Conservation (phyloP, 2,329 filamentous ascomycete genomes). For the Cladosporium colombiae region DNA sequence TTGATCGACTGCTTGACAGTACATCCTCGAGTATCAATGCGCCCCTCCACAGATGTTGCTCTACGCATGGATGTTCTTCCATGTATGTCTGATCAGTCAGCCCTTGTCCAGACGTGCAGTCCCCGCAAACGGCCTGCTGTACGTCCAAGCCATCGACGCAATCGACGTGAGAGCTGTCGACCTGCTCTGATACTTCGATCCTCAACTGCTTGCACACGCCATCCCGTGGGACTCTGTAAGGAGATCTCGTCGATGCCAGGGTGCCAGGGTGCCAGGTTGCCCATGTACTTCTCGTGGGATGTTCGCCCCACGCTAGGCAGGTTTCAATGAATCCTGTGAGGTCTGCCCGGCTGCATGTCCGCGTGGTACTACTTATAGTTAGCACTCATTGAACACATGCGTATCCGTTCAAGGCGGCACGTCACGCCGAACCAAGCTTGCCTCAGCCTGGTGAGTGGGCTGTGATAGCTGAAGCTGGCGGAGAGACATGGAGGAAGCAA, state of each 20-base stretch:
- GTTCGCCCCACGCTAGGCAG: conserved; percentile 1
- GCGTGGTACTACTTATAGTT: background rate
- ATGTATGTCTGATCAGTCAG: background rate
- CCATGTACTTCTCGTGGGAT: conserved; percentile 3
- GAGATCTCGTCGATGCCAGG: background rate
- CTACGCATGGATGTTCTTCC: background rate
- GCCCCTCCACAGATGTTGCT: background rate
- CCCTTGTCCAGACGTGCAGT: background rate
- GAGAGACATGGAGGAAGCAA: background rate
- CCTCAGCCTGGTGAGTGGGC: background rate
- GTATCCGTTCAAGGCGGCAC: background rate
- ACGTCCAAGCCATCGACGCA: conserved; percentile 1
- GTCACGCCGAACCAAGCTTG: conserved; percentile 1
- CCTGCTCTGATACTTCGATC: background rate
- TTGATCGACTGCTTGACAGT: background rate
- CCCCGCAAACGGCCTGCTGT: background rate
- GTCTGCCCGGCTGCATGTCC: background rate
- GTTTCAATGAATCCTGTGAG: background rate
- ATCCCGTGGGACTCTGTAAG: background rate
- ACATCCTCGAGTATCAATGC: background rate
- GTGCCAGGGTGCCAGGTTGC: background rate
- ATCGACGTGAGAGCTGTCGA: background rate
- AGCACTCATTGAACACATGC: background rate
- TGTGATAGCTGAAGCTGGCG: background rate
- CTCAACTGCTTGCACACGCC: background rate